Percentiles rank a stretch among this genome's conserved stretches.
Evolutionary conservation across 2,329 filamentous ascomycete genomes (phyloP).

Genomic region (Nectriaceae sp.): DNA sequence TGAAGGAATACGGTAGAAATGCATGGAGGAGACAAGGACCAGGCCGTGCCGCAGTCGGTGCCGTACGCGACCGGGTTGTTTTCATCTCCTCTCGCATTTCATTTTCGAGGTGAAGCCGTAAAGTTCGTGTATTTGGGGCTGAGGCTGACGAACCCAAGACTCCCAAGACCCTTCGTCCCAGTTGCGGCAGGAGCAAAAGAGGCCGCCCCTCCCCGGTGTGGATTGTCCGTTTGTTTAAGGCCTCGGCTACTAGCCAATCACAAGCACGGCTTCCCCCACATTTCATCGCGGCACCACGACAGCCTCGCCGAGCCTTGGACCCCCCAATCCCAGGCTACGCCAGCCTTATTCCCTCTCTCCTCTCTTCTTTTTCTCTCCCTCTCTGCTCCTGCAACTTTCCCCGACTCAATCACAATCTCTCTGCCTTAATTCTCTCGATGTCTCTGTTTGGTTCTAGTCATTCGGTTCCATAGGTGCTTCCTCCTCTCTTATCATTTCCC

Average conservation of each 20-base stretch:
- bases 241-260: constrained; percentile 33
- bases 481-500: not conserved
- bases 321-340: constrained; percentile 28
- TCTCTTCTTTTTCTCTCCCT: constrained; percentile 15
- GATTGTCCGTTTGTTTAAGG: too few relatives aligned
- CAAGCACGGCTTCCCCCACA: constrained; percentile 15
- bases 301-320: constrained; percentile 30
- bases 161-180: not conserved
- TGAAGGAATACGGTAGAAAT: not conserved
- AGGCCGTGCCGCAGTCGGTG: not conserved
- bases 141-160: not conserved
- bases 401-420: constrained; percentile 2
- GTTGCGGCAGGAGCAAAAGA: not conserved
- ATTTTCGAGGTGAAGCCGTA: not conserved
- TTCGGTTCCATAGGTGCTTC: not conserved
- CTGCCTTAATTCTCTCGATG: not conserved
- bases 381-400: constrained; percentile 10
- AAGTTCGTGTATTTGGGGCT: not conserved
- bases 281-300: constrained; percentile 21
- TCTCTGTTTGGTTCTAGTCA: not conserved
- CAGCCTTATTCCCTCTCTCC: constrained; percentile 31
- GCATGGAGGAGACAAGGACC: not conserved
- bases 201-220: not conserved
- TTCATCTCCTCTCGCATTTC: constrained; percentile 4
- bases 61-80: constrained; percentile 5